Evolutionary conservation across 1,284 basidiomycete genomes (phyloP), one percentile per base, ranked within the genome.

Genomic region (Ceratobasidium sp.): DNA sequence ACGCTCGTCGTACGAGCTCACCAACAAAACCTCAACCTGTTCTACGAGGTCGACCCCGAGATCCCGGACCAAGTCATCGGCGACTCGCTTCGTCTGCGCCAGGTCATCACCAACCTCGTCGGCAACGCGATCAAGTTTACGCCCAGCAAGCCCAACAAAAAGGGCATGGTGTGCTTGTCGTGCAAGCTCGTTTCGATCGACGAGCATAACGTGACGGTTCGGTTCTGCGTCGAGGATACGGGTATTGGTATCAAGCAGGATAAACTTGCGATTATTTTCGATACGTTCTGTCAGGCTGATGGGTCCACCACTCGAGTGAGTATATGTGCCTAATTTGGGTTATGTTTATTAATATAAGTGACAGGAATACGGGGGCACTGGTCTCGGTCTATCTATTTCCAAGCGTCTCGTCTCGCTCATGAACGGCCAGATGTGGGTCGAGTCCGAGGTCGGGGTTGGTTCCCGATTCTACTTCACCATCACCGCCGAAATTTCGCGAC

Each of bases 221-320:
- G 99, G 86, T 98, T 99, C 88, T 98, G 97, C 83, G 97, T 99
- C 15, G 93, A 93, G 71, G 98, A 99, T 84, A 98, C 97, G 0
- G 98, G 98, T 80, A 99, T 99, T 83, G 98, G 98, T 79, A 99
- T 99, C 85, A 97, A 98, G 82, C 96, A 97, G 85, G 98, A 99
- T 86, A 99, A 99, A 88, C 87, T 99, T 79, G 97, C 97, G 83
- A 89, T 99, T 84, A 99, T 99, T 84, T 99, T 99, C 86, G 97
- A 99, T 84, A 99, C 98, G 4, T 99, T 99, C 87, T 97, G 96
- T 82, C 98, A 99, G 84, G 98, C 98, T 0, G 98, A 99, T 87
- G 98, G 95, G 69, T 96, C 94, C 2, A 96, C 95, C 6, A 96
- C 95, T 10, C 87, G 95, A 83, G 93, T 93, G 81, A 78, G 91